Evolutionary conservation across 192 early-diverging fungal genomes (phyloP).

Genomic region (Coemansia sp.): DNA sequence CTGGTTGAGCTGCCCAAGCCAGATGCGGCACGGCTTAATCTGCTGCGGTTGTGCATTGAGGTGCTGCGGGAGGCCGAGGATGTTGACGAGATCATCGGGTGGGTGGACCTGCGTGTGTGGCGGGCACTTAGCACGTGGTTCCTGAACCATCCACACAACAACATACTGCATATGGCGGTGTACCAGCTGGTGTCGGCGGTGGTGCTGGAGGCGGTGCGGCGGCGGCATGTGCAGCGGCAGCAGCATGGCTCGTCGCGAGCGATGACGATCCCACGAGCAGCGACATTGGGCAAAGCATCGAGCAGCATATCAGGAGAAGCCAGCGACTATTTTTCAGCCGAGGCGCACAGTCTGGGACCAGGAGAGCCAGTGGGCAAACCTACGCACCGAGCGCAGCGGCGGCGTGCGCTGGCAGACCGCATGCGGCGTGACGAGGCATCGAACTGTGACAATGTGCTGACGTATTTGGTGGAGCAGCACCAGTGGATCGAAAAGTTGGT

Average conservation of each 20-base stretch:
- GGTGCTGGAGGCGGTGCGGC: constrained; percentile 40
- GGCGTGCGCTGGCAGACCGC: constrained; percentile 42
- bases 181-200: constrained; percentile 47
- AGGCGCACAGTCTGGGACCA: not conserved
- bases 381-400: constrained; percentile 20
- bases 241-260: constrained; percentile 1
- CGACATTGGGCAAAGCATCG: not conserved
- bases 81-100: constrained; percentile 45
- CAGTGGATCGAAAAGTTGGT: constrained; percentile 50
- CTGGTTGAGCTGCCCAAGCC: constrained; percentile 44
- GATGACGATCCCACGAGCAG: not conserved
- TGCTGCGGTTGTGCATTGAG: constrained; percentile 44
- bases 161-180: constrained; percentile 42
- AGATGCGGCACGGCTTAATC: constrained; percentile 31
- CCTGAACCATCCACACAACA: constrained; percentile 55
- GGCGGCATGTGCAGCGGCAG: constrained; percentile 28
- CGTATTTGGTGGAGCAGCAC: constrained; percentile 50
- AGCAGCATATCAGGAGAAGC: not conserved
- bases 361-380: constrained; percentile 16
- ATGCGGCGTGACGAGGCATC: constrained; percentile 45
- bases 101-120: constrained; percentile 55
- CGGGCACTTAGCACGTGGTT: constrained; percentile 50
- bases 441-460: constrained; percentile 51
- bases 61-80: constrained; percentile 48
- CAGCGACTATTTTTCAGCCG: constrained; percentile 11